Conservation (phyloP, 164 flowering plant genomes). For the Magnolia kwangsiensis region DNA sequence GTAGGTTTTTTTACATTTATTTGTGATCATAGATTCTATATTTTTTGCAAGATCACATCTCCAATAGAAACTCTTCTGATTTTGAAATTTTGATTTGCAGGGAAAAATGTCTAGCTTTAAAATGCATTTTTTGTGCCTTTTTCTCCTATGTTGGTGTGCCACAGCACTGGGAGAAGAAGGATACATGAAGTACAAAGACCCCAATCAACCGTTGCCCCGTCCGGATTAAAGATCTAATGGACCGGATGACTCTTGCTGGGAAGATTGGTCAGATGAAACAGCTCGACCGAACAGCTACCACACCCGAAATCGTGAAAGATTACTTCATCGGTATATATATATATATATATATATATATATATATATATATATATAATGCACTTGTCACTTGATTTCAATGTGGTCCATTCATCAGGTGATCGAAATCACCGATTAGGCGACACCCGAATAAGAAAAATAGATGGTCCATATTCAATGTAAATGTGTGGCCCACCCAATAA, state of each 20-base stretch:
- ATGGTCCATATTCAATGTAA: not conserved
- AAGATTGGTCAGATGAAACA: slow-evolving; percentile 80
- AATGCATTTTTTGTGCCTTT: slow-evolving; percentile 19
- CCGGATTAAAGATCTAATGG: slow-evolving; percentile 52
- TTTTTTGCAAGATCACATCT: too few species aligned
- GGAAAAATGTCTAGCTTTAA: slow-evolving; percentile 18
- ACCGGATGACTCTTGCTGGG: slow-evolving; percentile 59
- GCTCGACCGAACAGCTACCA: slow-evolving; percentile 44
- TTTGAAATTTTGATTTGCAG: not conserved
- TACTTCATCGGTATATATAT: slow-evolving; percentile 49
- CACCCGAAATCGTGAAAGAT: slow-evolving; percentile 45
- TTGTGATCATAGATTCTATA: too few species aligned
- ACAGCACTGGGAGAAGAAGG: slow-evolving; percentile 22
- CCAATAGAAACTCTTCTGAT: too few species aligned
- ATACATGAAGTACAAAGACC: slow-evolving; percentile 53
- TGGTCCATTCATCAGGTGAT: too few species aligned
- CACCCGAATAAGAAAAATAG: not conserved
- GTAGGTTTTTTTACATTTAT: too few species aligned
- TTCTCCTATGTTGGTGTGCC: slow-evolving; percentile 15
- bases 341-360: not conserved
- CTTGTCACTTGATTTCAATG: not conserved
- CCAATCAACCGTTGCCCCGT: slow-evolving; percentile 38
- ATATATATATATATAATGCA: slow-evolving; percentile 7
- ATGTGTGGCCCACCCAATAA: too few species aligned
- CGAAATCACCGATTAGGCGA: too few species aligned